Evolutionary conservation across 2,329 filamentous ascomycete genomes (phyloP).

Genomic region (Phyllosticta citribraziliensis): DNA sequence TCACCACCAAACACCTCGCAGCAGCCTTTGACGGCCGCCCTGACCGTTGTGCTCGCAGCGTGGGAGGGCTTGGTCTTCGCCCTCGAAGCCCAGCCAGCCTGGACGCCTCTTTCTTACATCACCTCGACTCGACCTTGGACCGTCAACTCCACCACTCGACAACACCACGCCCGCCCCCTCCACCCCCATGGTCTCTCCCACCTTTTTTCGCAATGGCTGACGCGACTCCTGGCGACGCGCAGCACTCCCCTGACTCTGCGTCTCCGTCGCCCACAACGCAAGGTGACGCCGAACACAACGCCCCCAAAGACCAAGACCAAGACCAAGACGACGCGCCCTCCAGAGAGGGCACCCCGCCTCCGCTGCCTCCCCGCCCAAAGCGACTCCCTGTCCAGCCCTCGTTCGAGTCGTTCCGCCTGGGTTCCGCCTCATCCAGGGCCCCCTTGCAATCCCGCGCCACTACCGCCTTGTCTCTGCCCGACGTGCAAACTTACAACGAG

Average conservation of each 20-base stretch:
- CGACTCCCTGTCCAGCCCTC: slow-evolving; percentile 14
- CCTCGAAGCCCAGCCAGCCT: too few relatives aligned
- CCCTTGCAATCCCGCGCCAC: slow-evolving; percentile 57
- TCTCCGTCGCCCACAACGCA: not conserved
- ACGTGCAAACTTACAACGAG: slow-evolving; percentile 64
- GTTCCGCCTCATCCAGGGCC: slow-evolving; percentile 20
- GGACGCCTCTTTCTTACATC: too few relatives aligned
- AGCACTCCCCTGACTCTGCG: not conserved
- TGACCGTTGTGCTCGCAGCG: not conserved
- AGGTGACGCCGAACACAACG: not conserved
- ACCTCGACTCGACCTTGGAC: not conserved
- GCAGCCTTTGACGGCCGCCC: not conserved
- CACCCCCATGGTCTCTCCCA: not conserved
- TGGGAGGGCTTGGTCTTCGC: too few relatives aligned
- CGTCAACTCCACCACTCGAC: not conserved
- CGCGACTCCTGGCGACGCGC: not conserved
- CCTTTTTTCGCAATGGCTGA: not conserved
- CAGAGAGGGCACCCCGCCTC: slow-evolving; percentile 42
- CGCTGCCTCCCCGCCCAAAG: slow-evolving; percentile 43
- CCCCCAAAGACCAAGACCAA: not conserved
- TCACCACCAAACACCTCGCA: not conserved
- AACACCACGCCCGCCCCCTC: not conserved
- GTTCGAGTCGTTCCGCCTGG: slow-evolving; percentile 33
- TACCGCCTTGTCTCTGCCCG: slow-evolving; percentile 72
- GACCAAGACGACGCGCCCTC: slow-evolving; percentile 14